Evolutionary conservation across 495 filamentous ascomycete species (phyloP).

Genomic region (Articulospora tetracladia): DNA sequence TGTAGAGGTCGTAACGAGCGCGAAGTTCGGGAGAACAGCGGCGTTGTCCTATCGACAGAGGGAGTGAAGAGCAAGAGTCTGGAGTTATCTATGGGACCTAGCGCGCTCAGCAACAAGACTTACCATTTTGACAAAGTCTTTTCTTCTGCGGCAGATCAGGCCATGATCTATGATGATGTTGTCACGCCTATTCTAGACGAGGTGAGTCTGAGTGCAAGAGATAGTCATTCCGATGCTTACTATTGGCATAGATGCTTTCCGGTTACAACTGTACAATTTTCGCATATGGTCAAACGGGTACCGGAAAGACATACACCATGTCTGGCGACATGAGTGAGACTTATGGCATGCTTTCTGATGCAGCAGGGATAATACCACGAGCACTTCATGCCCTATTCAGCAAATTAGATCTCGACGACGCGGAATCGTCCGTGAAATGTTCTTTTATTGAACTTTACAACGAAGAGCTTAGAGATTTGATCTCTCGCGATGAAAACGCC

Average conservation of each 20-base stretch:
- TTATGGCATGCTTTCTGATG: slow-evolving; percentile 79
- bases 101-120: slow-evolving; percentile 88
- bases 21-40: slow-evolving; percentile 88
- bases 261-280: slow-evolving; percentile 99
- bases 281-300: slow-evolving; percentile 96
- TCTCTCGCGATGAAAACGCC: slow-evolving; percentile 71
- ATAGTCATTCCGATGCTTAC: slow-evolving; percentile 11
- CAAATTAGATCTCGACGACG: slow-evolving; percentile 73
- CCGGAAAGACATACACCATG: slow-evolving; percentile 99
- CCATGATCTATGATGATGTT: slow-evolving; percentile 89
- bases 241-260: slow-evolving; percentile 66
- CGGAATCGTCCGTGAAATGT: slow-evolving; percentile 89
- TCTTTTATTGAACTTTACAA: slow-evolving; percentile 99
- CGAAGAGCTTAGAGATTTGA: slow-evolving; percentile 87
- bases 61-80: slow-evolving; percentile 79
- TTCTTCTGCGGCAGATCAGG: slow-evolving; percentile 90
- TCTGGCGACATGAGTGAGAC: slow-evolving; percentile 93
- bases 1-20: slow-evolving; percentile 91
- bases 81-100: slow-evolving; percentile 88
- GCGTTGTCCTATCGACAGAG: slow-evolving; percentile 83
- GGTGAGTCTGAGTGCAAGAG: slow-evolving; percentile 44
- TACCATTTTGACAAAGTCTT: slow-evolving; percentile 98
- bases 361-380: slow-evolving; percentile 90
- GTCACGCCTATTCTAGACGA: slow-evolving; percentile 89
- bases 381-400: slow-evolving; percentile 81